Evolutionary conservation across 176 grass and related monocot species (phyloP).

Genomic region (Oryza meyeriana): DNA sequence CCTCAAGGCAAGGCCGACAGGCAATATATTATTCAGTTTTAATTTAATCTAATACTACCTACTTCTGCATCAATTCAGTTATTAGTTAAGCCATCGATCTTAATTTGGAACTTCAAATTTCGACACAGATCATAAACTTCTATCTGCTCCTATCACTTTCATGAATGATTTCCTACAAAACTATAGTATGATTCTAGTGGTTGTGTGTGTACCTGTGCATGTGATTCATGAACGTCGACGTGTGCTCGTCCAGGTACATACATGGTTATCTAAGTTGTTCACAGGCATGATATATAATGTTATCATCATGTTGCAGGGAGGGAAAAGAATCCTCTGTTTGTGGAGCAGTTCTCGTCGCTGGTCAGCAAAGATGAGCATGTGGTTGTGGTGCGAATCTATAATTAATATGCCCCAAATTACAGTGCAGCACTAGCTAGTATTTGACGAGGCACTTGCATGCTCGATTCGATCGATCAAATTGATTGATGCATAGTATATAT

Average conservation of each 20-base stretch:
- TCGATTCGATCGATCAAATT: too few species aligned
- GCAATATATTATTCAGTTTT: too few species aligned
- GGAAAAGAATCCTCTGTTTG: slow-evolving; percentile 62
- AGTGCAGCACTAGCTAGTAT: too few species aligned
- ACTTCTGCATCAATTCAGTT: too few species aligned
- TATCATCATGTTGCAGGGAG: slow-evolving; percentile 38
- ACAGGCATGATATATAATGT: not conserved
- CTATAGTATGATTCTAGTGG: too few species aligned
- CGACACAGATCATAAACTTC: too few species aligned
- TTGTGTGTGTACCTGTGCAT: not conserved
- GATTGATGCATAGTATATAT: too few species aligned
- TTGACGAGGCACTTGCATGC: too few species aligned
- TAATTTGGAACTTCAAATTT: too few species aligned
- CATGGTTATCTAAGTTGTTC: not conserved
- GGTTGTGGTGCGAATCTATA: slow-evolving; percentile 56
- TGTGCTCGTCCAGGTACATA: not conserved
- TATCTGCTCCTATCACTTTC: not conserved
- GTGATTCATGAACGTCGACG: not conserved
- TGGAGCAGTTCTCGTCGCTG: slow-evolving; percentile 50
- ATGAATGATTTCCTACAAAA: not conserved
- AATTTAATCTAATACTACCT: too few species aligned
- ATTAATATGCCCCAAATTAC: too few species aligned
- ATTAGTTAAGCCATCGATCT: too few species aligned
- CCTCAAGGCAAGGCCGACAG: slow-evolving; percentile 50
- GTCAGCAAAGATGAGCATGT: slow-evolving; percentile 59